phyloP scores from a whole-genome alignment of 352 stramenopile genomes.

The Aphanomyces euteiches region DNA sequence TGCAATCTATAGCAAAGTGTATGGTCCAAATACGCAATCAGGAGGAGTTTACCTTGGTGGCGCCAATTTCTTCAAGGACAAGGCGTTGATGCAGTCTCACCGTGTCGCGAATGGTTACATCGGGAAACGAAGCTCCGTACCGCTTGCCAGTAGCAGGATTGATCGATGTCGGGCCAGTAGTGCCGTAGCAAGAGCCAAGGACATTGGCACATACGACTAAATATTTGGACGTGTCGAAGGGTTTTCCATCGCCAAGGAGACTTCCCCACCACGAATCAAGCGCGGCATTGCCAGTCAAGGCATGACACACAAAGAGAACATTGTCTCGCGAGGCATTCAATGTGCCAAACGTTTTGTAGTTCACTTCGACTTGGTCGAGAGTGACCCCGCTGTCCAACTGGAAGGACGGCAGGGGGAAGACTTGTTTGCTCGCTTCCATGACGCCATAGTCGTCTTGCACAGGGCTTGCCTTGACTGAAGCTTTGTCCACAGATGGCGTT shows the following conservation, averaged over 20 bases:
- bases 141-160: constrained; percentile 58
- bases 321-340: constrained; percentile 88
- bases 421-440: constrained; percentile 30
- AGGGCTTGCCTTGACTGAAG: background rate
- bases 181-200: constrained; percentile 94
- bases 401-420: constrained; percentile 40
- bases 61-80: constrained; percentile 83
- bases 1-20: constrained; percentile 35
- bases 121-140: constrained; percentile 89
- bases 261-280: constrained; percentile 93
- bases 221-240: constrained; percentile 95
- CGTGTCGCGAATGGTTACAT: constrained; percentile 91
- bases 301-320: constrained; percentile 92
- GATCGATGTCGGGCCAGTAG: constrained; percentile 77
- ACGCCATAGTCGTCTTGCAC: constrained; percentile 29
- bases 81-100: constrained; percentile 88
- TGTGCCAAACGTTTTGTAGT: constrained; percentile 92
- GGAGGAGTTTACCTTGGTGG: constrained; percentile 61
- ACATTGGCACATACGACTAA: constrained; percentile 97
- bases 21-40: background rate
- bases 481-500: constrained; percentile 9
- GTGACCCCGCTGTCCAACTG: constrained; percentile 59
- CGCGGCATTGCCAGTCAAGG: constrained; percentile 92
- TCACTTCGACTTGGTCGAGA: constrained; percentile 72
- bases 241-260: constrained; percentile 79